Percentiles rank a stretch among this genome's conserved stretches.
These are phyloP conservation scores for Geotrichum bryndzae DNA, from an alignment of 1,139 yeast species.

Conservation along the genomic window DNA sequence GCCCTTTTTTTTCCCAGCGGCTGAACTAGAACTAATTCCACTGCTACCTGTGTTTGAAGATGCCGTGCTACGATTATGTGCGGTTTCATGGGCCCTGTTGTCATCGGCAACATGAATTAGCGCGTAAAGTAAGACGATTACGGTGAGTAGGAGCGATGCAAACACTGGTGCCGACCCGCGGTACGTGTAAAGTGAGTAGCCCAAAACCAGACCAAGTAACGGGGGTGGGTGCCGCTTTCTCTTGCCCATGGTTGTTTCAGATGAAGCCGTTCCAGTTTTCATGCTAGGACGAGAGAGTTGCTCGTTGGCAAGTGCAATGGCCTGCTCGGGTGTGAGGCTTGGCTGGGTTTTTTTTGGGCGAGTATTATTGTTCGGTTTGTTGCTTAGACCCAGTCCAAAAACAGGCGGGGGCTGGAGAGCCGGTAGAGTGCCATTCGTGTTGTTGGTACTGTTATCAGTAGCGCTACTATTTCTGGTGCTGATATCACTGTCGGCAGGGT, in stretches of 20 bases:
- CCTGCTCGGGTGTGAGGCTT: neutral
- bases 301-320: neutral
- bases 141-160: neutral
- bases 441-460: no score
- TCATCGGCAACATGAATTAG: neutral
- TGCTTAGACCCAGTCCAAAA: neutral
- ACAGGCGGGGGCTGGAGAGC: neutral
- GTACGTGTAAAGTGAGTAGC: neutral
- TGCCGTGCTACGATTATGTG: neutral
- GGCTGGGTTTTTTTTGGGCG: neutral
- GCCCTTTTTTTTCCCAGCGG: neutral
- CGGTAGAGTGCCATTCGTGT: neutral
- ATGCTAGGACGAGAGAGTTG: neutral
- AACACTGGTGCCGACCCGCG: neutral
- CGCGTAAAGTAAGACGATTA: neutral
- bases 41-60: neutral
- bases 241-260: neutral
- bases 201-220: neutral
- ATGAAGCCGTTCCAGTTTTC: neutral
- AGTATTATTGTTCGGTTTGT: neutral
- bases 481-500: neutral
- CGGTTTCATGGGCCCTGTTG: neutral
- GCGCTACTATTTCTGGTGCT: neutral
- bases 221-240: neutral
- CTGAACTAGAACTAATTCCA: neutral